A percentile compares a stretch with the other conserved stretches of the same genome.
phyloP scores from a whole-genome alignment of 176 grass and related monocot species.

The Pontederia crassipes region DNA sequence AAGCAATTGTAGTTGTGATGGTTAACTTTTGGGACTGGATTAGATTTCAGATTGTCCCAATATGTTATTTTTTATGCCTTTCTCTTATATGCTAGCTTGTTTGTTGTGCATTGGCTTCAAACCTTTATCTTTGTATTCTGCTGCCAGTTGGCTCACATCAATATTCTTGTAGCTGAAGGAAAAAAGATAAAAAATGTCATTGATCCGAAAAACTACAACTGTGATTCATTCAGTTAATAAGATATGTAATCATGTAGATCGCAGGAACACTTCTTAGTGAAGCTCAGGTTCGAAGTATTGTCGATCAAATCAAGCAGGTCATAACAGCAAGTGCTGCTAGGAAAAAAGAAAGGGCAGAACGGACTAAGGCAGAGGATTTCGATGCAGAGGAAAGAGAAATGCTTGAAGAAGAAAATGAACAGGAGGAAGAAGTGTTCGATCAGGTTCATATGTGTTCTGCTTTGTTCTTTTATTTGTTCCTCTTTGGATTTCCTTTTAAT shows the following conservation, averaged over 20 bases:
- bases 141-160: background rate
- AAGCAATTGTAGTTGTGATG: too few species aligned
- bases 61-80: background rate
- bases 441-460: conserved; percentile 40
- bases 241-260: conserved; percentile 37
- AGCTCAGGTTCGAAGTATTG: conserved; percentile 76
- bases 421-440: conserved; percentile 98
- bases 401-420: conserved; percentile 97
- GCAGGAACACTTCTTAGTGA: conserved; percentile 76
- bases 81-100: background rate
- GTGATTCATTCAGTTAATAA: background rate
- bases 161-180: too few species aligned
- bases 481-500: too few species aligned
- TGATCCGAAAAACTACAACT: background rate
- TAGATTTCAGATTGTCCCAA: background rate
- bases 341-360: conserved; percentile 76
- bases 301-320: conserved; percentile 95
- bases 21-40: too few species aligned
- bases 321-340: conserved; percentile 90
- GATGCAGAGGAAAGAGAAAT: conserved; percentile 98
- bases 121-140: background rate
- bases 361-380: conserved; percentile 92
- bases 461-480: background rate
- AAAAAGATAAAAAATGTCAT: too few species aligned
- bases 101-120: background rate